Evolutionary conservation across 2,329 filamentous ascomycete species (phyloP).

Genomic region (Pyrenophora graminea): DNA sequence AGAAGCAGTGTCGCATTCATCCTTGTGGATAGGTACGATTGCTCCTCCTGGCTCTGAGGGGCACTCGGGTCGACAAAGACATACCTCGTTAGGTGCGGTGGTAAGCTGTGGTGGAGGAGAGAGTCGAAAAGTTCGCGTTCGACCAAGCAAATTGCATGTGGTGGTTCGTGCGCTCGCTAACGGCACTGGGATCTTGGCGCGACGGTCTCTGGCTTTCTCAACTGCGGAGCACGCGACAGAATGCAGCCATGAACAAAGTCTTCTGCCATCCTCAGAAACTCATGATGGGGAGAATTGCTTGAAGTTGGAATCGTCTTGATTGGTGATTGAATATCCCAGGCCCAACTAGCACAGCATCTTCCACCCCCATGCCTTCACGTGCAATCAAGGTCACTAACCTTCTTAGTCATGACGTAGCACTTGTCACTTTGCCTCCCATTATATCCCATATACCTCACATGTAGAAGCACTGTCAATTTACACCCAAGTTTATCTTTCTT

Average conservation of each 20-base stretch:
- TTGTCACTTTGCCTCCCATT: constrained; percentile 19
- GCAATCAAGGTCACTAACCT: constrained; percentile 25
- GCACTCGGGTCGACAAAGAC: constrained; percentile 46
- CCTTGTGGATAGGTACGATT: constrained; percentile 44
- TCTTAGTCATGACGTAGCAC: constrained; percentile 43
- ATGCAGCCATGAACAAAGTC: too few relatives aligned
- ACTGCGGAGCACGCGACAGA: background rate
- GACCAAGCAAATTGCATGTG: constrained; percentile 23
- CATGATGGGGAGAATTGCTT: too few relatives aligned
- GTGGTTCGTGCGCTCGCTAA: constrained; percentile 29
- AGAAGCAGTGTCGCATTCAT: constrained; percentile 52
- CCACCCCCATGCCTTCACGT: constrained; percentile 24
- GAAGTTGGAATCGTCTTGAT: background rate
- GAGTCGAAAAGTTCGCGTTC: constrained; percentile 33
- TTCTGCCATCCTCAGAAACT: too few relatives aligned
- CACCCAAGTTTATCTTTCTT: background rate
- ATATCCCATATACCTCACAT: constrained; percentile 5
- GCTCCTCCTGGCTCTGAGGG: constrained; percentile 57
- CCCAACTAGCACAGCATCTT: background rate
- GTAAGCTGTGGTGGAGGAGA: constrained; percentile 24
- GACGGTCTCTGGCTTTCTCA: constrained; percentile 6
- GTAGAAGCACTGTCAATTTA: background rate
- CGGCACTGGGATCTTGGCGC: constrained; percentile 18
- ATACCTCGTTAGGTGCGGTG: constrained; percentile 45
- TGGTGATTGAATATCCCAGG: background rate